These are phyloP conservation scores for Canna indica DNA, from an alignment of 176 grass and related monocot species.

Conservation along the genomic window DNA sequence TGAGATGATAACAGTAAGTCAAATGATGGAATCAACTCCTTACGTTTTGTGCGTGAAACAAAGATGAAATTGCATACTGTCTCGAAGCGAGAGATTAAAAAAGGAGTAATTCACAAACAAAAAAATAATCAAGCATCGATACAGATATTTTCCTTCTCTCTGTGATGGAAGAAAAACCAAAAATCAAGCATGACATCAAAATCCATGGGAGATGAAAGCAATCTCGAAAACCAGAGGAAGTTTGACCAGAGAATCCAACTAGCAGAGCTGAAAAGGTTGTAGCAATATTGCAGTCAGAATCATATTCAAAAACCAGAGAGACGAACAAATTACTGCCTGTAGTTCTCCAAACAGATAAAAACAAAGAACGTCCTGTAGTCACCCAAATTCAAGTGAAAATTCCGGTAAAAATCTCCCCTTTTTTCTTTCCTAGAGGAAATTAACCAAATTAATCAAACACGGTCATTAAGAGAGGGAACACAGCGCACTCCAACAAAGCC, in stretches of 20 bases:
- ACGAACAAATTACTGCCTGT: too few relatives aligned
- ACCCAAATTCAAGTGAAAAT: not conserved
- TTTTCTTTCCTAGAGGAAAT: not conserved
- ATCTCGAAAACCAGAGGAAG: not conserved
- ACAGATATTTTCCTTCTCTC: too few relatives aligned
- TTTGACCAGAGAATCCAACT: too few relatives aligned
- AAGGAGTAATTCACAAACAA: not conserved
- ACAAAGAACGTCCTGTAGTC: too few relatives aligned
- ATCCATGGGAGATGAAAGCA: not conserved
- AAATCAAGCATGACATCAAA: not conserved
- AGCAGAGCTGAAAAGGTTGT: too few relatives aligned
- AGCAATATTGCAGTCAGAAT: too few relatives aligned
- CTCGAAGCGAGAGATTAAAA: not conserved
- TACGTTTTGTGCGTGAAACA: not conserved
- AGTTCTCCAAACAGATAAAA: too few relatives aligned
- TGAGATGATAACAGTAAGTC: not conserved
- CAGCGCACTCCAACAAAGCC: too few relatives aligned
- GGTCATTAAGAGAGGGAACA: not conserved
- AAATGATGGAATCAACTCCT: not conserved
- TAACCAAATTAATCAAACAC: not conserved
- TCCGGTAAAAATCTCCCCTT: not conserved
- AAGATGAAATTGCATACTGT: not conserved
- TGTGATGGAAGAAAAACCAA: not conserved
- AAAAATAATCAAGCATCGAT: too few relatives aligned
- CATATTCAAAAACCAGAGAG: too few relatives aligned